These are phyloP conservation scores for Pseudocercospora crystallina DNA, from an alignment of 2,329 filamentous ascomycete species.

Conservation along the genomic window DNA sequence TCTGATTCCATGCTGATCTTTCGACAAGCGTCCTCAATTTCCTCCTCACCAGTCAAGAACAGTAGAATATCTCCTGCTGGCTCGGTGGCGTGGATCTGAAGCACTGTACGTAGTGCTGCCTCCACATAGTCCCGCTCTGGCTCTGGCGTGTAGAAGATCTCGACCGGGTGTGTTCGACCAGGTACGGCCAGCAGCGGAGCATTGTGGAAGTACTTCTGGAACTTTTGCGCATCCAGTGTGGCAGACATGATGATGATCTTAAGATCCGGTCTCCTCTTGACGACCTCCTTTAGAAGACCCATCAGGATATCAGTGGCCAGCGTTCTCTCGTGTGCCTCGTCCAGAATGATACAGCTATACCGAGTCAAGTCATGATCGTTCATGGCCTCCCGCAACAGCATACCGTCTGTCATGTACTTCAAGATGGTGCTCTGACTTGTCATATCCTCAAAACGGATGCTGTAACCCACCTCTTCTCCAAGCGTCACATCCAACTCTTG, in stretches of 20 bases:
- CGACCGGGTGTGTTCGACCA: conserved; percentile 91
- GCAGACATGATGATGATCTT: conserved; percentile 99
- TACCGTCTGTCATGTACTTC: conserved; percentile 99
- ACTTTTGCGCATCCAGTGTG: conserved; percentile 95
- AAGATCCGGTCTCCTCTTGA: conserved; percentile 76
- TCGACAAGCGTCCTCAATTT: conserved; percentile 93
- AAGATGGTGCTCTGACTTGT: conserved; percentile 85
- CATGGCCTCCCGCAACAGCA: conserved; percentile 95
- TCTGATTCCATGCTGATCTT: conserved; percentile 90
- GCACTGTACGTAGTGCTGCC: conserved; percentile 86
- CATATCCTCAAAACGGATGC: conserved; percentile 96
- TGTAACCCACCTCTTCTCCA: conserved; percentile 95
- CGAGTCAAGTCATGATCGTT: conserved; percentile 87
- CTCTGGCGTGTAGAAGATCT: conserved; percentile 97
- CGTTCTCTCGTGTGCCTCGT: conserved; percentile 97
- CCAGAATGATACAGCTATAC: conserved; percentile 97
- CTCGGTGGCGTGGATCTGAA: conserved; percentile 95
- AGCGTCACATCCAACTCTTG: conserved; percentile 93
- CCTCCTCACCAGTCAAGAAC: conserved; percentile 96
- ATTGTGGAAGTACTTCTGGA: conserved; percentile 94
- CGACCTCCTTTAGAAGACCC: conserved; percentile 90
- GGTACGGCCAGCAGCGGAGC: conserved; percentile 91
- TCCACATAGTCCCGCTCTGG: conserved; percentile 96
- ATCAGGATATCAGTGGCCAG: conserved; percentile 97
- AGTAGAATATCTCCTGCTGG: conserved; percentile 88